These are phyloP conservation scores for Arthrocladium fulminans DNA, from an alignment of 2,329 filamentous ascomycete genomes.

Conservation along the genomic window DNA sequence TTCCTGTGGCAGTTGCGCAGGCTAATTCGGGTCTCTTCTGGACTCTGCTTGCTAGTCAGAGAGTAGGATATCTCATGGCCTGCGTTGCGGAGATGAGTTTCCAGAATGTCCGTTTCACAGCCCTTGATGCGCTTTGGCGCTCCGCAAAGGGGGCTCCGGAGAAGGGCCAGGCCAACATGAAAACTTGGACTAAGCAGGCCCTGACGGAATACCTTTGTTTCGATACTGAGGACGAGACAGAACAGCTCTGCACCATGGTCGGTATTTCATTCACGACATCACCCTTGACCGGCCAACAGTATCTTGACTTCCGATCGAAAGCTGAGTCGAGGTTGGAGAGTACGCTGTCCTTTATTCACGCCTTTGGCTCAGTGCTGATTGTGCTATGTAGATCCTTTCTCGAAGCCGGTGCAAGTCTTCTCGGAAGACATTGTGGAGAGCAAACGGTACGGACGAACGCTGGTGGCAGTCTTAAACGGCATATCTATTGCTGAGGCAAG, in stretches of 20 bases:
- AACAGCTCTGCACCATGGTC: slow-evolving; percentile 46
- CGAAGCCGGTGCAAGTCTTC: slow-evolving; percentile 39
- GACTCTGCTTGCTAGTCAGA: slow-evolving; percentile 44
- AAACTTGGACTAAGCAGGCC: slow-evolving; percentile 49
- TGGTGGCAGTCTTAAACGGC: slow-evolving; percentile 51
- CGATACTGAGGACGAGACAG: slow-evolving; percentile 46
- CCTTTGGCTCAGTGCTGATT: slow-evolving; percentile 20
- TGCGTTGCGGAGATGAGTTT: slow-evolving; percentile 58
- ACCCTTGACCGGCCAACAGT: slow-evolving; percentile 34
- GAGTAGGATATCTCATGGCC: slow-evolving; percentile 53
- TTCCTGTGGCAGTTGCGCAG: slow-evolving; percentile 46
- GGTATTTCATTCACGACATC: slow-evolving; percentile 41
- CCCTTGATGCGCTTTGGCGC: slow-evolving; percentile 47
- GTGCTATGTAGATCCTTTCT: slow-evolving; percentile 16
- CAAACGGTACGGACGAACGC: slow-evolving; percentile 47
- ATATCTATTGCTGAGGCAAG: slow-evolving; percentile 45
- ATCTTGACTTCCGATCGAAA: slow-evolving; percentile 41
- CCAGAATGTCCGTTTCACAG: slow-evolving; percentile 47
- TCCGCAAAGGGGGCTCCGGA: slow-evolving; percentile 41
- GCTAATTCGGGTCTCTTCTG: slow-evolving; percentile 53
- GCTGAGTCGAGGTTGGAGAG: slow-evolving; percentile 40
- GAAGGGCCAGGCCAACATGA: slow-evolving; percentile 41
- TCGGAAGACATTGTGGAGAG: slow-evolving; percentile 48
- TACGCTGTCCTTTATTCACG: slow-evolving; percentile 27
- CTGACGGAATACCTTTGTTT: slow-evolving; percentile 47